Conservation (phyloP, 495 filamentous ascomycete genomes). For the Penicillium dipodomyicola region DNA sequence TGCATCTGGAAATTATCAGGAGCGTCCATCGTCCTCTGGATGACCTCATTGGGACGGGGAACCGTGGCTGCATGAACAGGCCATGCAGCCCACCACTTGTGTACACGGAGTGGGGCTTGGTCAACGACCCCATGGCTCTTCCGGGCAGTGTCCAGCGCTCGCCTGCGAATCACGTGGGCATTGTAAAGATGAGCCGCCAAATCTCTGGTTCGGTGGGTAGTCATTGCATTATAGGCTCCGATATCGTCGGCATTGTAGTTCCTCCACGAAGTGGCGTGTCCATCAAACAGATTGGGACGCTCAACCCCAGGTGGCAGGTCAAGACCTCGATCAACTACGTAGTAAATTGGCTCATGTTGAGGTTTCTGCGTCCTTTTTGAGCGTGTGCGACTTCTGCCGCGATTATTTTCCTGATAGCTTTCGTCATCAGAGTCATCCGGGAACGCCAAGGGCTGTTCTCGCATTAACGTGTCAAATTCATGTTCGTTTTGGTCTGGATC, state of each 20-base stretch:
- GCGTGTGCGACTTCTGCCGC: conserved; percentile 15
- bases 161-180: conserved; percentile 57
- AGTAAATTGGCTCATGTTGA: conserved; percentile 3
- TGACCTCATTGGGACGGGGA: conserved; percentile 52
- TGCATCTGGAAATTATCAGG: conserved; percentile 46
- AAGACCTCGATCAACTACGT: conserved; percentile 24
- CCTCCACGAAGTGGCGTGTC: conserved; percentile 58
- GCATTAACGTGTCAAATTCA: conserved; percentile 29
- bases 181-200: conserved; percentile 77
- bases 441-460: conserved; percentile 17
- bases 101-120: conserved; percentile 32
- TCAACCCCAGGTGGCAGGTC: conserved; percentile 26
- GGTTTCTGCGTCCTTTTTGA: not conserved
- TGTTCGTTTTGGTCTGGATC: conserved; percentile 15
- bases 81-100: conserved; percentile 74
- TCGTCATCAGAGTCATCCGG: conserved; percentile 28
- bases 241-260: conserved; percentile 58
- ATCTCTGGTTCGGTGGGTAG: conserved; percentile 56
- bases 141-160: conserved; percentile 33
- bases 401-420: conserved; percentile 25
- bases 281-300: conserved; percentile 54
- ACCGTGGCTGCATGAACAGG: conserved; percentile 60
- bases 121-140: conserved; percentile 27
- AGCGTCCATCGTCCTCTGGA: conserved; percentile 43
- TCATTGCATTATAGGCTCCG: conserved; percentile 53